Base-by-base conservation (phyloP, 2,329 filamentous ascomycete genomes). In the Clarireedia hainanense region DNA sequence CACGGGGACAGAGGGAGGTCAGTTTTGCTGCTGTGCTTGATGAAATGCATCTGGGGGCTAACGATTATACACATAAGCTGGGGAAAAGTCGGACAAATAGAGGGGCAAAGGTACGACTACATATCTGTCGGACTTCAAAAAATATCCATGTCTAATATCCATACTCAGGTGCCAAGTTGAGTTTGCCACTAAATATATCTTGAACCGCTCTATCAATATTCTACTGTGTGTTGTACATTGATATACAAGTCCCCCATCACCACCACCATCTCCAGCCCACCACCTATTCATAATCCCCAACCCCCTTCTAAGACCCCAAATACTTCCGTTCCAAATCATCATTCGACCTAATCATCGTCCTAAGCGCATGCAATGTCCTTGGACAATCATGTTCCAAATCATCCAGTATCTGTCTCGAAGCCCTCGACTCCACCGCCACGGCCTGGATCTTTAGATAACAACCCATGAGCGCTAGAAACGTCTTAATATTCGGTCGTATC, bases 401-500 rank as follows among this genome's bases (percentile, higher is more conserved):
- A 34, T 56, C 53, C 12, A 70, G 57, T 48, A 64, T 15, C 47
- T 61, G 52, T 47, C 59, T 59, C 55, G 50, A 63, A 26, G 55
- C 58, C 37, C 43, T 60, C 26, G 58, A 64, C 57, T 65, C 69
- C 4, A 63, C 62, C 26, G 62, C 59, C 54, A 61, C 57, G 26
- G 55, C 58, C 52, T 67, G 59, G 26, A 71, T 50, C 23, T 65
- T 60, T 6, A 67, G 59, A 43, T 67, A 63, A 24, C 60, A 61
- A 27, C 60, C 60, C 4, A 64, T 62, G 23, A 71, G 59, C 24
- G 60, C 57, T 4, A 70, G 60, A 23, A 71, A 47, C 6, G 67
- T 69, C 36, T 60, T 55, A 23, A 63, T 56, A 48, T 66, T 60
- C 37, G 69, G 65, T 47, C 67, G 62, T 48, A 70, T 23, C 15